Evolutionary conservation across 768 basidiomycete genomes (phyloP).

Genomic region (Suillus americanus): DNA sequence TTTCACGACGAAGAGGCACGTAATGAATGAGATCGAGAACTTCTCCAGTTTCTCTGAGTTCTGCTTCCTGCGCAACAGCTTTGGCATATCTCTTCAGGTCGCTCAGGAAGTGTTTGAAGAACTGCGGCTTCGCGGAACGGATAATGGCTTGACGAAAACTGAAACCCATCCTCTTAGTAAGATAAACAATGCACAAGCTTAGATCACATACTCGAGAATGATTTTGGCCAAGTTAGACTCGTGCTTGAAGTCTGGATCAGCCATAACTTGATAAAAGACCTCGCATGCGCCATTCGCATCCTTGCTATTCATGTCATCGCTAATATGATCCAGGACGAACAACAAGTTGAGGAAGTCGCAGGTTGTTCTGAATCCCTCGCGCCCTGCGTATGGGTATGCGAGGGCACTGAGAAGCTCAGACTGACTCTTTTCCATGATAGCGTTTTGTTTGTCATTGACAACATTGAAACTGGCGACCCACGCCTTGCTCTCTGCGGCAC

Average conservation of each 20-base stretch:
- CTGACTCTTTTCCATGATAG: slow-evolving; percentile 51
- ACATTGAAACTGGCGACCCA: slow-evolving; percentile 63
- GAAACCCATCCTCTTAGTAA: slow-evolving; percentile 2
- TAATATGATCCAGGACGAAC: slow-evolving; percentile 67
- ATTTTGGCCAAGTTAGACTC: slow-evolving; percentile 53
- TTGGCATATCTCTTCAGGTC: slow-evolving; percentile 55
- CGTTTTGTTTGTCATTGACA: slow-evolving; percentile 57
- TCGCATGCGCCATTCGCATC: slow-evolving; percentile 55
- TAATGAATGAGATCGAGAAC: slow-evolving; percentile 55
- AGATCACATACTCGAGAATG: slow-evolving; percentile 51
- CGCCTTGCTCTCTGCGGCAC: slow-evolving; percentile 53
- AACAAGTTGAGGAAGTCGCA: slow-evolving; percentile 67
- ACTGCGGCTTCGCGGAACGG: slow-evolving; percentile 31
- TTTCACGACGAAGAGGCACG: slow-evolving; percentile 62
- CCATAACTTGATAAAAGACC: slow-evolving; percentile 52
- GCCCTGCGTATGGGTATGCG: slow-evolving; percentile 57
- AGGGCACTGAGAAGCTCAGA: slow-evolving; percentile 64
- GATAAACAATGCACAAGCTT: not conserved
- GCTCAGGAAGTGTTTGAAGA: slow-evolving; percentile 53
- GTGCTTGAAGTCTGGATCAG: slow-evolving; percentile 51
- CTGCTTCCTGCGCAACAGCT: slow-evolving; percentile 57
- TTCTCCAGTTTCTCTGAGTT: slow-evolving; percentile 53
- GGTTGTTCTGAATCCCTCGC: slow-evolving; percentile 56
- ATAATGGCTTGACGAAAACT: slow-evolving; percentile 54
- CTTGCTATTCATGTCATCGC: slow-evolving; percentile 59